phyloP scores from a whole-genome alignment of 164 flowering plant species.

The Sedum album region DNA sequence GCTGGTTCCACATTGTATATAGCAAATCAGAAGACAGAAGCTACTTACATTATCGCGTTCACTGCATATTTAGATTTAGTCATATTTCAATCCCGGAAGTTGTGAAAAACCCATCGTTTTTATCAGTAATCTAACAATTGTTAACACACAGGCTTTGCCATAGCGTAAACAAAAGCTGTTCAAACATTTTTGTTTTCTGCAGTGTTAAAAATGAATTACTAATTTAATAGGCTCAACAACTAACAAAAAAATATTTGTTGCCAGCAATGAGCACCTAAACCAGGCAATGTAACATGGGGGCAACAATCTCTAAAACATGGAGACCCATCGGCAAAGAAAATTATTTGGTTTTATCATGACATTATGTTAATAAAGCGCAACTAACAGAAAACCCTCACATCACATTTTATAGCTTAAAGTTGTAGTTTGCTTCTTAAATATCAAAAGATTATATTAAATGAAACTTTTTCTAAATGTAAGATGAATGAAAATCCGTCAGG shows the following conservation, averaged over 20 bases:
- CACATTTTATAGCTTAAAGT: not conserved
- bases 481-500: too few relatives aligned
- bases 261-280: not conserved
- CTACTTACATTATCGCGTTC: not conserved
- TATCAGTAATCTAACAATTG: not conserved
- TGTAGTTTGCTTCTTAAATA: not conserved
- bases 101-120: not conserved
- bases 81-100: not conserved
- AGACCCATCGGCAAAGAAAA: not conserved
- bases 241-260: not conserved
- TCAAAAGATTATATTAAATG: not conserved
- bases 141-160: too few relatives aligned
- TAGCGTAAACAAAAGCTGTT: not conserved
- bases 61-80: not conserved
- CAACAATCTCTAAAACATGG: not conserved
- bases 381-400: not conserved
- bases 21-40: too few relatives aligned
- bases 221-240: not conserved
- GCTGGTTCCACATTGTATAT: too few relatives aligned
- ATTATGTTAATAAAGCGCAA: not conserved
- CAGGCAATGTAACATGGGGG: constrained; percentile 1
- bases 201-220: not conserved
- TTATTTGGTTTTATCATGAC: not conserved
- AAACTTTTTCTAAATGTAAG: too few relatives aligned
- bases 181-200: not conserved